Evolutionary conservation across 1,139 yeast species (phyloP).

Genomic region (Pichia sp.): DNA sequence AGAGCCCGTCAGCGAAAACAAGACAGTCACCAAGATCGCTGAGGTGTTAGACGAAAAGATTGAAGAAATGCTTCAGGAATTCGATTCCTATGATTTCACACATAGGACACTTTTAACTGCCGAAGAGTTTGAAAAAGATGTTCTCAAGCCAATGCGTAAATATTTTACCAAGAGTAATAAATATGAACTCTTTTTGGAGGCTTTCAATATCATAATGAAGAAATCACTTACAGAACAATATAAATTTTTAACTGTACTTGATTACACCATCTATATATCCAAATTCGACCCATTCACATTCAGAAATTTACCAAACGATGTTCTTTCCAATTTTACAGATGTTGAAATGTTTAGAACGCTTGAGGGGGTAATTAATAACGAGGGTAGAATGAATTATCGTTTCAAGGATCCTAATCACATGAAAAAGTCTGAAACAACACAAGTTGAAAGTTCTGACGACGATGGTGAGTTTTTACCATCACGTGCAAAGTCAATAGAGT

Average conservation of each 20-base stretch:
- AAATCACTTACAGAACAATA: conserved; percentile 11
- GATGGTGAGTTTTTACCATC: background rate
- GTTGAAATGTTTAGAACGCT: conserved; percentile 17
- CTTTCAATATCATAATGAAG: conserved; percentile 18
- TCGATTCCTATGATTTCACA: conserved; percentile 22
- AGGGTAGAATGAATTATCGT: conserved; percentile 24
- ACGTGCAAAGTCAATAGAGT: background rate
- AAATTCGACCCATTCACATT: conserved; percentile 22
- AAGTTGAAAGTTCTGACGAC: background rate
- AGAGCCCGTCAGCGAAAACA: background rate
- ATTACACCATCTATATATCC: conserved; percentile 24
- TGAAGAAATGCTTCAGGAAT: conserved; percentile 21
- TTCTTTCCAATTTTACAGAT: conserved; percentile 14
- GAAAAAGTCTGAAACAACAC: background rate
- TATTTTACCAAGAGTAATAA: conserved; percentile 17
- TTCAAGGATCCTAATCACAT: conserved; percentile 16
- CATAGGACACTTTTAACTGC: conserved; percentile 22
- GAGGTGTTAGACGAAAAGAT: conserved; percentile 16
- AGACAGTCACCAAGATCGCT: conserved; percentile 3
- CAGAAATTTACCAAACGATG: conserved; percentile 23
- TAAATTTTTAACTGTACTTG: conserved; percentile 25
- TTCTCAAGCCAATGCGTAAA: conserved; percentile 18
- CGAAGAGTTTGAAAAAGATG: conserved; percentile 25
- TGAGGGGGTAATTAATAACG: conserved; percentile 16
- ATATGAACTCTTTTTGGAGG: conserved; percentile 17